phyloP scores from a whole-genome alignment of 2,329 filamentous ascomycete genomes.

The Lomentospora prolificans region DNA sequence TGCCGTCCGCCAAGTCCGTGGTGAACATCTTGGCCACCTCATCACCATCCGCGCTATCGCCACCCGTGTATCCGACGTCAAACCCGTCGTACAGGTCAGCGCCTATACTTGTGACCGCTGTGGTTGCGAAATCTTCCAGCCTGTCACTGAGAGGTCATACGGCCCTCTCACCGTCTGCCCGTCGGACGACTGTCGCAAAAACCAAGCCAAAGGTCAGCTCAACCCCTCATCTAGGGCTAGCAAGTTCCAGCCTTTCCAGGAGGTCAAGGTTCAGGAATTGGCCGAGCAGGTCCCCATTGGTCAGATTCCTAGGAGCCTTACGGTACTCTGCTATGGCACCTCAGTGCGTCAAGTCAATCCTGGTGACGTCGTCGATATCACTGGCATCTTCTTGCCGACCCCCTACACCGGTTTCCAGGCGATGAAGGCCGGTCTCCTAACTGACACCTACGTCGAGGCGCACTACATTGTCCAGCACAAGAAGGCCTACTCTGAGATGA shows the following conservation, averaged over 20 bases:
- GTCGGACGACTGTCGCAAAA: conserved; percentile 79
- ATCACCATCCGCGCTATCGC: conserved; percentile 93
- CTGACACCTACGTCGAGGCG: conserved; percentile 93
- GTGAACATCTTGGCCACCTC: conserved; percentile 83
- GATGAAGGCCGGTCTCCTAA: conserved; percentile 89
- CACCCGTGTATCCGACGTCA: conserved; percentile 93
- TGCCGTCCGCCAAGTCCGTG: conserved; percentile 87
- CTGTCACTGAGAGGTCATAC: conserved; percentile 83
- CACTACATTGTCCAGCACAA: conserved; percentile 94
- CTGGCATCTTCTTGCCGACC: conserved; percentile 91
- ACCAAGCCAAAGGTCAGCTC: conserved; percentile 87
- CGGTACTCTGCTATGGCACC: conserved; percentile 79
- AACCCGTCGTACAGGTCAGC: conserved; percentile 94
- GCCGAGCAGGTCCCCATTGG: conserved; percentile 98
- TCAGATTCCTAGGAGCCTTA: conserved; percentile 88
- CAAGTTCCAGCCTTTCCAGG: conserved; percentile 95
- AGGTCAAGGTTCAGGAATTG: conserved; percentile 97
- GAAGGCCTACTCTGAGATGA: conserved; percentile 91
- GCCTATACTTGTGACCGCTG: conserved; percentile 97
- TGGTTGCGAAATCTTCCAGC: conserved; percentile 95
- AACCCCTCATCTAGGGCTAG: conserved; percentile 92
- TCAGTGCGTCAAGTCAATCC: conserved; percentile 82
- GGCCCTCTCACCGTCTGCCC: conserved; percentile 79
- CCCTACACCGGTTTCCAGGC: conserved; percentile 99
- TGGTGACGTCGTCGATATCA: conserved; percentile 87